phyloP scores from a whole-genome alignment of 768 basidiomycete species.

The Lentinus brumalis region DNA sequence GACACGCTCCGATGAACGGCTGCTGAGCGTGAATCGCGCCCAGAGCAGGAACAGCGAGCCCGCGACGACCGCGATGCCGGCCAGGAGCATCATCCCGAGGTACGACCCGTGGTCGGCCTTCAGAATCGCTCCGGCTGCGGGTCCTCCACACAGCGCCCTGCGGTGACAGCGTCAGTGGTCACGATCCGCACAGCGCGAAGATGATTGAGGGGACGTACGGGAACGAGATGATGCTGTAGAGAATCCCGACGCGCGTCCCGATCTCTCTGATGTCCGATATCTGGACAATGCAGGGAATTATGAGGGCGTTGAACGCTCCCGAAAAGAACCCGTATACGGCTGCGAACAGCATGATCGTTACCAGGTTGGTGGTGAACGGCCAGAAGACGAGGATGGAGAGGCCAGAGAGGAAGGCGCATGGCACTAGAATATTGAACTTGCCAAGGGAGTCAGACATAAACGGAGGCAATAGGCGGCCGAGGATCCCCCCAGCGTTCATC shows the following conservation, averaged over 20 bases:
- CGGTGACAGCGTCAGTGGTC: neutral
- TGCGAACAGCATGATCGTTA: conserved; percentile 52
- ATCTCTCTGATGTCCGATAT: conserved; percentile 61
- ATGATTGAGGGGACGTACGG: conserved; percentile 52
- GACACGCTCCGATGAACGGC: conserved; percentile 3
- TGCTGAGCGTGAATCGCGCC: conserved; percentile 30
- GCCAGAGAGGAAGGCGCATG: conserved; percentile 63
- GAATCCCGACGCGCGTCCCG: conserved; percentile 62
- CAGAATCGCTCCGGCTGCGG: conserved; percentile 62
- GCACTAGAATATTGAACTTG: conserved; percentile 65
- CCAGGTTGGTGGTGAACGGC: conserved; percentile 47
- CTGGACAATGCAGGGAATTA: conserved; percentile 68
- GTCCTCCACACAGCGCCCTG: conserved; percentile 66
- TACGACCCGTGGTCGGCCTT: conserved; percentile 46
- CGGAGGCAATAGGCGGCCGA: conserved; percentile 66
- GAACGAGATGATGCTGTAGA: conserved; percentile 67
- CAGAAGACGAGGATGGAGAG: conserved; percentile 61
- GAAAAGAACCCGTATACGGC: conserved; percentile 63
- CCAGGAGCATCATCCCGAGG: conserved; percentile 55
- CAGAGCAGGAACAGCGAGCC: conserved; percentile 61
- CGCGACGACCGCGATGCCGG: conserved; percentile 57
- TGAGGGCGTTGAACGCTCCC: conserved; percentile 67
- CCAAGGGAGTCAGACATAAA: conserved; percentile 67
- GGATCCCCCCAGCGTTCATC: conserved; percentile 67
- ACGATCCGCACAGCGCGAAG: neutral